These are phyloP conservation scores for Monascus purpureus DNA, from an alignment of 495 filamentous ascomycete species.

Conservation along the genomic window DNA sequence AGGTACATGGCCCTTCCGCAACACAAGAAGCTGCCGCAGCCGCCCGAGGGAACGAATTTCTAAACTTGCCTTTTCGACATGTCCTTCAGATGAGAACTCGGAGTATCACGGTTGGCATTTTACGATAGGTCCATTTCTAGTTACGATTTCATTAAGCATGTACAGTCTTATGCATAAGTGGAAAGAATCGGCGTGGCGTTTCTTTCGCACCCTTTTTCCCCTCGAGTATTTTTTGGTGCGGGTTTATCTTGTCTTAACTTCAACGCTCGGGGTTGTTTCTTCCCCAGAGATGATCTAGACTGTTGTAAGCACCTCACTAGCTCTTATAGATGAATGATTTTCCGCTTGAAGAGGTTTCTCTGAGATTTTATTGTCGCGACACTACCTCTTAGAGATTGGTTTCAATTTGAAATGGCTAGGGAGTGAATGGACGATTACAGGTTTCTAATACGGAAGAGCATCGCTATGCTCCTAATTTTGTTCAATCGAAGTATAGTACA, in stretches of 20 bases:
- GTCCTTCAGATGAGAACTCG: constrained; percentile 8
- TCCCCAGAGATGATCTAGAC: too few species aligned
- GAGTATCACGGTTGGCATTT: constrained; percentile 22
- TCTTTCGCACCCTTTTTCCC: background rate
- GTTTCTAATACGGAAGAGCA: too few species aligned
- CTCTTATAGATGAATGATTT: too few species aligned
- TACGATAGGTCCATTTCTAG: constrained; percentile 12
- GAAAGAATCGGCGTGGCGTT: constrained; percentile 18
- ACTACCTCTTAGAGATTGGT: too few species aligned
- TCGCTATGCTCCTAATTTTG: constrained; percentile 7
- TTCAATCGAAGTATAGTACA: constrained; percentile 15
- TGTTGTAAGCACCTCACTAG: too few species aligned
- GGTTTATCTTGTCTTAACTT: too few species aligned
- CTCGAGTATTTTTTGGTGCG: too few species aligned
- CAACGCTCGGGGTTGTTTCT: too few species aligned
- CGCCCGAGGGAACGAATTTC: constrained; percentile 75
- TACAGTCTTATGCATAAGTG: constrained; percentile 27
- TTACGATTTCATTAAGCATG: constrained; percentile 20
- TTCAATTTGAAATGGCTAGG: too few species aligned
- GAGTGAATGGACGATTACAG: too few species aligned
- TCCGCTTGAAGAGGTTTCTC: too few species aligned
- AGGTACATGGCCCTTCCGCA: constrained; percentile 92
- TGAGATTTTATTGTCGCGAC: too few species aligned
- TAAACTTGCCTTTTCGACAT: constrained; percentile 12
- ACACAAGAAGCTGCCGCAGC: constrained; percentile 92